Percentiles rank a stretch among this genome's conserved stretches.
phyloP scores from a whole-genome alignment of 164 flowering plant species.

The Nymphaea thermarum region DNA sequence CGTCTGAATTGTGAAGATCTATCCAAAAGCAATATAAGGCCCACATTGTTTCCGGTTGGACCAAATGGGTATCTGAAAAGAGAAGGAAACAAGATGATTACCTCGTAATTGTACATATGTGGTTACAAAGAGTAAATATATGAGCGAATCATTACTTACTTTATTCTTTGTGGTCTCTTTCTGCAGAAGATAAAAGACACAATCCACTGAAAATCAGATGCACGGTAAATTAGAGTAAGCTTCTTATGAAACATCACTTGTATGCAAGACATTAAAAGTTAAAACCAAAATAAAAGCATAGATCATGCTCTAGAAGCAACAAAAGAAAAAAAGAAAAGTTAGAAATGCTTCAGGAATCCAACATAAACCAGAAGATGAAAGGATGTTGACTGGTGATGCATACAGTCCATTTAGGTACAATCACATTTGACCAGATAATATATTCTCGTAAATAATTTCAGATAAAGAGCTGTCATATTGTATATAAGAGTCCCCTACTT shows the following conservation, averaged over 20 bases:
- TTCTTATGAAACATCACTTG: background rate
- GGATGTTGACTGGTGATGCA: too few relatives aligned
- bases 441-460: too few relatives aligned
- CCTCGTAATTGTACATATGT: background rate
- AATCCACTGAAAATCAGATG: constrained; percentile 47
- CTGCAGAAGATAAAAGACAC: constrained; percentile 64
- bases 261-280: background rate
- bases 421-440: too few relatives aligned
- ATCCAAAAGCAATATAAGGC: constrained; percentile 69
- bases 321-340: too few relatives aligned
- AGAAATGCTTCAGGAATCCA: background rate
- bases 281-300: background rate
- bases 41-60: constrained; percentile 39
- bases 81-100: background rate
- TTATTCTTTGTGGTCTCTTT: constrained; percentile 63
- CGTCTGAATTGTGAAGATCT: constrained; percentile 36
- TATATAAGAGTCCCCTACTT: too few relatives aligned
- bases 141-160: constrained; percentile 32
- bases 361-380: too few relatives aligned
- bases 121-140: background rate
- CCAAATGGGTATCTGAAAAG: constrained; percentile 62
- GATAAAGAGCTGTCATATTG: too few relatives aligned
- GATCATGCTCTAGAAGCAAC: background rate
- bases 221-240: background rate
- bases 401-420: too few relatives aligned